These are phyloP conservation scores for Saccharomycopsis sp. DNA, from an alignment of 805 yeast genomes.

Conservation along the genomic window DNA sequence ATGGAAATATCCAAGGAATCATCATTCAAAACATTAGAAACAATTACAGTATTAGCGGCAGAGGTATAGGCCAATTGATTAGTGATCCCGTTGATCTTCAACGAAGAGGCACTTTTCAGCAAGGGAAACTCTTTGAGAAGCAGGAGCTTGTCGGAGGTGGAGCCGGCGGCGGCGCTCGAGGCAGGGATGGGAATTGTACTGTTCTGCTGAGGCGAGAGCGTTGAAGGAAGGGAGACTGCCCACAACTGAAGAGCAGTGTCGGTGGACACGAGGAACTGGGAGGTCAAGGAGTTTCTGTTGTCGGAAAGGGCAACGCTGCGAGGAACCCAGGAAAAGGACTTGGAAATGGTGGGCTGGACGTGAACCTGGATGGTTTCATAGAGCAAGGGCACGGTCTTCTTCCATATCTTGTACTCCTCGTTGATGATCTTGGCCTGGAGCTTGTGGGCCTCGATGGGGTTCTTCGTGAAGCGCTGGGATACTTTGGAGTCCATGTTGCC, in stretches of 20 bases:
- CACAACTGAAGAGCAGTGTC: constrained; percentile 33
- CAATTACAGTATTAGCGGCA: constrained; percentile 33
- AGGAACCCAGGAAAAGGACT: constrained; percentile 14
- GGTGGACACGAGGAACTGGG: constrained; percentile 4
- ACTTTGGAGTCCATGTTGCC: background rate
- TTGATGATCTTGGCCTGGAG: constrained; percentile 53
- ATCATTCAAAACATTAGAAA: background rate
- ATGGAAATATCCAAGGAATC: too few relatives aligned
- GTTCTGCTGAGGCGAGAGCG: constrained; percentile 32
- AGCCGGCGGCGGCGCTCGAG: too few relatives aligned
- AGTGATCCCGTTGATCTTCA: background rate
- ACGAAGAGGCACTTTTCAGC: background rate
- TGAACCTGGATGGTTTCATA: constrained; percentile 67
- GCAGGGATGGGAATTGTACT: constrained; percentile 25
- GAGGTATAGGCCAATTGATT: constrained; percentile 10
- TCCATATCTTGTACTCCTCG: constrained; percentile 78
- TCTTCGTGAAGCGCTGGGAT: constrained; percentile 19
- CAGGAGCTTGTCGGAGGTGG: constrained; percentile 36
- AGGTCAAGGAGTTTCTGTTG: constrained; percentile 5
- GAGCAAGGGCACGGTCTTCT: constrained; percentile 70
- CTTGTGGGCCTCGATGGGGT: constrained; percentile 35
- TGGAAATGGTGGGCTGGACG: constrained; percentile 22
- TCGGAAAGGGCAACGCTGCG: background rate
- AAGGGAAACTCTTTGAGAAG: constrained; percentile 28
- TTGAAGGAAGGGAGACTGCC: constrained; percentile 32